Evolutionary conservation across 305 asterid species (phyloP), one percentile per base, ranked within the genome.

Genomic region (Withania somnifera): DNA sequence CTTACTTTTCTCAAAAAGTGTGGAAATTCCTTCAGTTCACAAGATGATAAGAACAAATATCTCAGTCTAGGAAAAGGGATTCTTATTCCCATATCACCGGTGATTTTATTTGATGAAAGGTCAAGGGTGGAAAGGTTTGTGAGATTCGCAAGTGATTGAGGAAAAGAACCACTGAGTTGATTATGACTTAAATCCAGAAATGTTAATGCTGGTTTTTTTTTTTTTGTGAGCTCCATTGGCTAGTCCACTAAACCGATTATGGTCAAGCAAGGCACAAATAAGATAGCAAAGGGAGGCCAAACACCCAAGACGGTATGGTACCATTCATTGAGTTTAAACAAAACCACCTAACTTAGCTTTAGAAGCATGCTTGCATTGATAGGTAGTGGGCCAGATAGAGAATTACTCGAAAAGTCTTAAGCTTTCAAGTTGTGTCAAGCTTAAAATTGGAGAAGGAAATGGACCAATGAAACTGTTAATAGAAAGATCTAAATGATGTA

Each of bases 21-120:
- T 69, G 78, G 56, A 42, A 69, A 20, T 20, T 69, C 78, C 56
- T 69, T 40, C 13, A 69, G 20, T 69, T 69, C 78, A 20, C 78
- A 69, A 69, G 77, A 56, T 56, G 64, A 56, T 10, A 56, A 56
- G 30, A 2, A 30, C 64, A 56, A 56, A 56, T 9, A 9, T 56
- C 22, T 30, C 22, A 56, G 64, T 9, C 64, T 56, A 56, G 76
- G 76, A 36, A 34, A n/a, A n/a, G 2, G 0, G 63, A 8, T 11
- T 56, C 20, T 13, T 20, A 56, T 7, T 56, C 28, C 63, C 9
- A 3, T 11, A 20, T 54, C 4, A 19, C 9, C 28, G 8, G 4
- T 54, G 63, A 56, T 57, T 15, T 10, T 22, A 57, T 57, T 57
- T 57, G 66, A 57, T 22, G 66, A 57, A 11, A 57, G 34, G 66